Evolutionary conservation across 352 stramenopile species (phyloP), one percentile per base, ranked within the genome.

Genomic region (Discostella stelligera): DNA sequence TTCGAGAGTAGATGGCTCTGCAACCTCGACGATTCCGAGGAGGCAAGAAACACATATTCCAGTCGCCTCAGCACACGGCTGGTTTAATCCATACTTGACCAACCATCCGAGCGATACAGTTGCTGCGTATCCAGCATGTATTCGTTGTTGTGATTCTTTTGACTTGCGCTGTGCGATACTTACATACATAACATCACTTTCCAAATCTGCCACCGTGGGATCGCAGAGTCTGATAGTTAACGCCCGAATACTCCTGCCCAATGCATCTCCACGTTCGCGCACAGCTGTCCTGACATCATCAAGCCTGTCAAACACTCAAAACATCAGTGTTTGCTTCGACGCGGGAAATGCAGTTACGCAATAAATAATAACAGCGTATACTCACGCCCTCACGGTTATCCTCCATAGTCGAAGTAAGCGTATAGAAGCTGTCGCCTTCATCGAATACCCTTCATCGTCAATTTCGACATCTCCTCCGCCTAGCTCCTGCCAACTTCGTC

Each of bases 51-150:
- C 77, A 69, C 77, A 90, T 50, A 91, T 81, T 21, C 80, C 86
- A 48, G 79, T 83, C 44, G 84, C 85, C 58, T 92, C 86, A 44
- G 80, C 52, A 83, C 77, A 89, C 25, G 74, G 74, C 68, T 91
- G 85, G 18, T 90, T 90, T 18, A 93, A 71, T 11, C 88, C 88
- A 82, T 86, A 69, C 53, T 87, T 89, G 0, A 92, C 66, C 18
- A 93, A 67, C 84, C 83, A 93, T 67, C 76, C 58, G 9, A 92
- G 52, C 30, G 81, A 79, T 21, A 87, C 89, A 30, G 79, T 82
- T 30, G 84, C 75, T 41, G 88, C 88, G 56, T 71, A 74, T 66
- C 79, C 74, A 44, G 74, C 67, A 14, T 53, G 80, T 48, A 59
- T 37, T 77, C 61, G 72, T 59, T 53, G 84, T 71, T 71, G 27